A percentile compares a stretch with the other conserved stretches of the same genome.
phyloP scores from a whole-genome alignment of 2,329 filamentous ascomycete genomes.

The Pseudogymnoascus sp. region DNA sequence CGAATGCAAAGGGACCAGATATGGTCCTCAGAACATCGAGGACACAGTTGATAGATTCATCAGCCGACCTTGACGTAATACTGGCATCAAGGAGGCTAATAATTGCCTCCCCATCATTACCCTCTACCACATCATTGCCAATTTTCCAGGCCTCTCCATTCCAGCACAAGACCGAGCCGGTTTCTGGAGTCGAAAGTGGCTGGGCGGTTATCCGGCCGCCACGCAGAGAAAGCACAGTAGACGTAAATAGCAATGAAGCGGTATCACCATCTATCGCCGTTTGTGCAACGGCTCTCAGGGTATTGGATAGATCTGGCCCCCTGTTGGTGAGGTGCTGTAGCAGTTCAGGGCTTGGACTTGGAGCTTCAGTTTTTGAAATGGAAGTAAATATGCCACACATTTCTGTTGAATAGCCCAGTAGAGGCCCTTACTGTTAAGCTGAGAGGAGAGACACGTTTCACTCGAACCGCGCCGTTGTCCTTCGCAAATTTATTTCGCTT shows the following conservation, averaged over 20 bases:
- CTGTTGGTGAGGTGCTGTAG: constrained; percentile 43
- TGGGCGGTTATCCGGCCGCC: constrained; percentile 64
- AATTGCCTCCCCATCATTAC: constrained; percentile 71
- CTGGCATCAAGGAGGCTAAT: constrained; percentile 48
- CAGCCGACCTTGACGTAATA: constrained; percentile 13
- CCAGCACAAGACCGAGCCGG: constrained; percentile 75
- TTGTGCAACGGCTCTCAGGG: background rate
- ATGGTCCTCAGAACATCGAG: constrained; percentile 51
- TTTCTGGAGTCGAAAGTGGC: constrained; percentile 53
- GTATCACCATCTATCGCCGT: constrained; percentile 19
- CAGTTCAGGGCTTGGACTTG: constrained; percentile 32
- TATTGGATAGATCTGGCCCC: constrained; percentile 42
- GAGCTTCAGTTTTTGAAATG: constrained; percentile 33
- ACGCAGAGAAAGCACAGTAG: constrained; percentile 85
- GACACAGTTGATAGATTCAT: constrained; percentile 29
- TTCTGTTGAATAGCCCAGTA: constrained; percentile 8
- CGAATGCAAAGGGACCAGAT: constrained; percentile 81
- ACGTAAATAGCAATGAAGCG: constrained; percentile 56
- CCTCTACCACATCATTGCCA: constrained; percentile 43
- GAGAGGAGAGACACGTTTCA: background rate
- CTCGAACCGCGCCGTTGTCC: background rate
- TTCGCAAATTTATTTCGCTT: background rate
- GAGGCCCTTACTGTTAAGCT: background rate
- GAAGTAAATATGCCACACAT: constrained; percentile 57
- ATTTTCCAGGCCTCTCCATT: constrained; percentile 94